Conservation (phyloP, 352 stramenopile genomes). For the Phytophthora sp. region DNA sequence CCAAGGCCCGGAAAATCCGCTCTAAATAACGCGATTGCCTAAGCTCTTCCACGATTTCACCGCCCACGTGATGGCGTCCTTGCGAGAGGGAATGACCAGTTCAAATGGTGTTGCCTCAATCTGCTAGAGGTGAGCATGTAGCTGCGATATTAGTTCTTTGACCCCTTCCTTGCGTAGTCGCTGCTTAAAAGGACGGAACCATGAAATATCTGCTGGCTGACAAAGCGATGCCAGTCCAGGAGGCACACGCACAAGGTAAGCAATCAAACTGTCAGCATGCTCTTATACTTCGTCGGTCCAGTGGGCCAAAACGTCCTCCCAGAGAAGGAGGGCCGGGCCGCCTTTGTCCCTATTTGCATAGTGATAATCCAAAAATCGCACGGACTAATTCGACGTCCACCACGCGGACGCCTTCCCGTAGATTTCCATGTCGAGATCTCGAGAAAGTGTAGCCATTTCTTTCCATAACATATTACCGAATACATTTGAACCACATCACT, state of each 20-base stretch:
- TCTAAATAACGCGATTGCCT: neutral
- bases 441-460: neutral
- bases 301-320: conserved; percentile 4
- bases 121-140: neutral
- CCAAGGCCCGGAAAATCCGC: neutral
- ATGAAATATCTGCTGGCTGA: conserved; percentile 1
- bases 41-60: conserved; percentile 4
- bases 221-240: neutral
- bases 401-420: neutral
- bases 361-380: conserved; percentile 5
- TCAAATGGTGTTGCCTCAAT: neutral
- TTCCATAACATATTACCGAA: conserved; percentile 7
- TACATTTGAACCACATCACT: neutral
- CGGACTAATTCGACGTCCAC: neutral
- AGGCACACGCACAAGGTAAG: neutral
- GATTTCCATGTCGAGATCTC: neutral
- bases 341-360: too few species aligned
- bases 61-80: neutral
- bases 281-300: conserved; percentile 3
- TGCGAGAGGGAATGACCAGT: neutral
- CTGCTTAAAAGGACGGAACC: neutral
- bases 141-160: neutral
- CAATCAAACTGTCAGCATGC: neutral
- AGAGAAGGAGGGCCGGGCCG: neutral
- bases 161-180: too few species aligned